These are phyloP conservation scores for Boletus sensibilis DNA, from an alignment of 768 basidiomycete species.

Conservation along the genomic window DNA sequence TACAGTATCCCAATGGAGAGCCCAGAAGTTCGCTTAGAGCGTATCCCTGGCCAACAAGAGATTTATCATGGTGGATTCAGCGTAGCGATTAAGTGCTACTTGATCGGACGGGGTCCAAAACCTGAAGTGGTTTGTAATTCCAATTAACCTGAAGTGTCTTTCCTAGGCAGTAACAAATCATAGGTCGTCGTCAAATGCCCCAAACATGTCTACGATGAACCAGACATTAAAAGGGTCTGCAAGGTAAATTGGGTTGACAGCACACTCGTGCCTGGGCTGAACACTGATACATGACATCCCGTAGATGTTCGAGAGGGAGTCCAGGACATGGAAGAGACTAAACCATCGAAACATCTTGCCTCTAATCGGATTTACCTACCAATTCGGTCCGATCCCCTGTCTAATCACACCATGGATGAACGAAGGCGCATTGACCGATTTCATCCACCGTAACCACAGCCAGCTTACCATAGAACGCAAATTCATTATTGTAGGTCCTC, in stretches of 20 bases:
- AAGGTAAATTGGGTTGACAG: conserved; percentile 3
- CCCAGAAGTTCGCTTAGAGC: not conserved
- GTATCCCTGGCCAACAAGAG: conserved; percentile 8
- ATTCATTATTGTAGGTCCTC: conserved; percentile 2
- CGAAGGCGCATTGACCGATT: conserved; percentile 10
- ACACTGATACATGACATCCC: not conserved
- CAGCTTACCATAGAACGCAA: conserved; percentile 2
- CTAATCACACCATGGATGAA: conserved; percentile 16
- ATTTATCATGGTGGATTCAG: conserved; percentile 13
- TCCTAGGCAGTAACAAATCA: not conserved
- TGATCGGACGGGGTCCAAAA: not conserved
- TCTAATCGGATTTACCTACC: conserved; percentile 12
- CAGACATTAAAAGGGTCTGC: not conserved
- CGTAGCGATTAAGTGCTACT: not conserved
- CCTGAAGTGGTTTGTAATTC: conserved; percentile 13
- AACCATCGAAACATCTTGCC: conserved; percentile 13
- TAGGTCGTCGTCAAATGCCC: conserved; percentile 16
- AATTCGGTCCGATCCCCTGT: conserved; percentile 7
- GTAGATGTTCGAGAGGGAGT: conserved; percentile 12
- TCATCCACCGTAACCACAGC: conserved; percentile 1
- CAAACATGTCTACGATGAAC: not conserved
- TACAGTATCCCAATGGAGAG: not conserved
- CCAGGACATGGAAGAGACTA: conserved; percentile 1
- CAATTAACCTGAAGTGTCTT: not conserved
- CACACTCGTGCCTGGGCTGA: not conserved